Evolutionary conservation across 768 basidiomycete genomes (phyloP).

Genomic region (Trametes coccinea): DNA sequence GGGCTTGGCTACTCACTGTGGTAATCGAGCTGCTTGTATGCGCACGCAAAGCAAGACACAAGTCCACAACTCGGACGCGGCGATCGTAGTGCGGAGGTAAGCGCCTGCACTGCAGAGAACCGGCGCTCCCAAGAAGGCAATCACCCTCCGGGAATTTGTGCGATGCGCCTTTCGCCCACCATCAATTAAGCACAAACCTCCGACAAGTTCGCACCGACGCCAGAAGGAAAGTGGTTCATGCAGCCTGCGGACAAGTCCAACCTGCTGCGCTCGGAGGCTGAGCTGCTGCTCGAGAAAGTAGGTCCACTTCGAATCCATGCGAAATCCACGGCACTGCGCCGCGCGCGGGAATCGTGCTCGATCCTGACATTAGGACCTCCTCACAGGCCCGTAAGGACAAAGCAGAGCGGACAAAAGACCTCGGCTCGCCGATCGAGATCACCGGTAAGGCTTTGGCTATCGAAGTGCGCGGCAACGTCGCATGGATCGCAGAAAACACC

Average conservation of each 20-base stretch:
- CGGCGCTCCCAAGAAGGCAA: constrained; percentile 7
- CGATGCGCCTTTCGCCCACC: neutral
- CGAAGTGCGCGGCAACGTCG: constrained; percentile 59
- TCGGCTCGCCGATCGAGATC: constrained; percentile 81
- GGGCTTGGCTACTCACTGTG: too few relatives aligned
- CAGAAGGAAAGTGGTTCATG: constrained; percentile 17
- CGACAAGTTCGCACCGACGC: neutral
- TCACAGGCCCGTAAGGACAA: constrained; percentile 71
- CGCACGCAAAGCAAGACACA: too few relatives aligned
- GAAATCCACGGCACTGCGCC: neutral
- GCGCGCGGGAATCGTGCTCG: neutral
- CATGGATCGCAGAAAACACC: constrained; percentile 90
- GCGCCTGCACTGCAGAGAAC: constrained; percentile 10
- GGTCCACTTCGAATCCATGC: constrained; percentile 26
- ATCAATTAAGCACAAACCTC: constrained; percentile 12
- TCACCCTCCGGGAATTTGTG: neutral
- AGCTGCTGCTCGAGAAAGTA: constrained; percentile 63
- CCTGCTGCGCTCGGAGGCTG: constrained; percentile 72
- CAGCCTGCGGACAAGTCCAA: constrained; percentile 38
- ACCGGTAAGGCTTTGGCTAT: constrained; percentile 74
- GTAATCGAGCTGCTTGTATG: too few relatives aligned
- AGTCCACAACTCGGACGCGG: neutral
- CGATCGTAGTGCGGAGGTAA: constrained; percentile 1
- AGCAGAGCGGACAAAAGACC: constrained; percentile 62
- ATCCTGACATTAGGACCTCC: constrained; percentile 1